These are phyloP conservation scores for Pelargonium myrrhifolium DNA, from an alignment of 441 rosid species.

Conservation along the genomic window DNA sequence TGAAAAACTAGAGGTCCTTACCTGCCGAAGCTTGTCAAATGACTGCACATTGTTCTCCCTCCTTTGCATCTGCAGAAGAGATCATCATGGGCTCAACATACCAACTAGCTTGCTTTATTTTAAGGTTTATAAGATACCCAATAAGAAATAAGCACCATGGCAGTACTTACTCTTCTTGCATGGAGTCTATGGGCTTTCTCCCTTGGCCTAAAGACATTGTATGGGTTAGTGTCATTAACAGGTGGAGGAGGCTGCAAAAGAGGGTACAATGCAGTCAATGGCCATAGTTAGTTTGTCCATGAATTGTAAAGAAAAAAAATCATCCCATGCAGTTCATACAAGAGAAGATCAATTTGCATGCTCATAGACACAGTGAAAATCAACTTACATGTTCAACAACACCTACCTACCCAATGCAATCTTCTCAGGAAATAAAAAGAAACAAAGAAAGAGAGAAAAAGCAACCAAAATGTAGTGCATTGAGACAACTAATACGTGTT, in stretches of 20 bases:
- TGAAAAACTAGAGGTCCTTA: constrained; percentile 22
- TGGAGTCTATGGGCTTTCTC: constrained; percentile 95
- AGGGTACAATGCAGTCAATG: too few relatives aligned
- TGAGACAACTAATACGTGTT: too few relatives aligned
- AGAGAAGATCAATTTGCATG: background rate
- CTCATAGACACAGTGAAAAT: background rate
- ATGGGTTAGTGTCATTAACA: constrained; percentile 89
- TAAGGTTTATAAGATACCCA: background rate
- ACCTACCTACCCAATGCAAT: background rate
- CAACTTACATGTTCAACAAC: background rate
- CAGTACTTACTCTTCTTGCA: constrained; percentile 66
- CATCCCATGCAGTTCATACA: background rate
- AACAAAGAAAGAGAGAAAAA: background rate
- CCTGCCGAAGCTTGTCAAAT: constrained; percentile 98
- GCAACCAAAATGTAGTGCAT: background rate
- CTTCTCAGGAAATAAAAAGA: background rate
- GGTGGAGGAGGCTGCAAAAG: constrained; percentile 85
- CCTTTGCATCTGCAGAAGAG: constrained; percentile 69
- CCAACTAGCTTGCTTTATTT: background rate
- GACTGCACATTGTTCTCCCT: constrained; percentile 96
- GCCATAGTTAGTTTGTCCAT: background rate
- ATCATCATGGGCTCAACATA: constrained; percentile 11
- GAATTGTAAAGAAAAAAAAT: background rate
- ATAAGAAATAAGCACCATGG: background rate
- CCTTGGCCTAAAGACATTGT: constrained; percentile 92